Conservation (phyloP, 2,329 filamentous ascomycete species). For the Stachybotrys echinatus region DNA sequence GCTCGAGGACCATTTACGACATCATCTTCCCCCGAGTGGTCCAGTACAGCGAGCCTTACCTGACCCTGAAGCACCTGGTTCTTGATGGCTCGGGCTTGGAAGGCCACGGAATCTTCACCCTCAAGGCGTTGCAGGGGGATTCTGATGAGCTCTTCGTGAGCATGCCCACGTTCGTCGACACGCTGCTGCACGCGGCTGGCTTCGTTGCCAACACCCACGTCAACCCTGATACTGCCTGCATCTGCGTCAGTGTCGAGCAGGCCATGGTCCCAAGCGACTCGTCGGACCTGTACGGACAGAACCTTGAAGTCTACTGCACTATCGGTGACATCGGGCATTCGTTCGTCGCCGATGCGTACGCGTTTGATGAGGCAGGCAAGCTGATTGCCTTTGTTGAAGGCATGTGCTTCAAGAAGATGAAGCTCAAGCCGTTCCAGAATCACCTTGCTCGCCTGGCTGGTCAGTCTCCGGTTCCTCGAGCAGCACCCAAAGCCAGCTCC, state of each 20-base stretch:
- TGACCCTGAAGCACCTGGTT: conserved; percentile 17
- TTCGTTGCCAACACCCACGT: conserved; percentile 22
- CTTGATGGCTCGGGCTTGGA: conserved; percentile 14
- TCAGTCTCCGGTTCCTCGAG: background rate
- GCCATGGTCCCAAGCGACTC: conserved; percentile 13
- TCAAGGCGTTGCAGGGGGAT: background rate
- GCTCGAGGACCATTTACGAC: conserved; percentile 18
- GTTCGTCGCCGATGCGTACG: conserved; percentile 19
- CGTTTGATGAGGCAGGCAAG: conserved; percentile 11
- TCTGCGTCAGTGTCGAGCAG: conserved; percentile 18
- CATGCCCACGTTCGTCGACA: conserved; percentile 20
- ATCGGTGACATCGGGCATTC: conserved; percentile 16
- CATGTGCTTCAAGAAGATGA: conserved; percentile 22
- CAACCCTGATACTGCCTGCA: conserved; percentile 17
- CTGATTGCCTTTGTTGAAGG: conserved; percentile 17
- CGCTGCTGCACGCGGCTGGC: conserved; percentile 22
- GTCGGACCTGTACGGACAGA: conserved; percentile 9
- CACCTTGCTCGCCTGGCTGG: background rate
- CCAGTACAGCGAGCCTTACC: conserved; percentile 15
- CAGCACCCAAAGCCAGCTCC: background rate
- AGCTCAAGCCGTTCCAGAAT: conserved; percentile 8
- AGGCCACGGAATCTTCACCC: background rate
- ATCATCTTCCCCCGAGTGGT: conserved; percentile 24
- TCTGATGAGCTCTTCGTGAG: conserved; percentile 11
- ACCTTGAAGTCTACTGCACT: conserved; percentile 16